Evolutionary conservation across 805 yeast genomes (phyloP).

Genomic region (Hemisphaericaspora nanyangensis): DNA sequence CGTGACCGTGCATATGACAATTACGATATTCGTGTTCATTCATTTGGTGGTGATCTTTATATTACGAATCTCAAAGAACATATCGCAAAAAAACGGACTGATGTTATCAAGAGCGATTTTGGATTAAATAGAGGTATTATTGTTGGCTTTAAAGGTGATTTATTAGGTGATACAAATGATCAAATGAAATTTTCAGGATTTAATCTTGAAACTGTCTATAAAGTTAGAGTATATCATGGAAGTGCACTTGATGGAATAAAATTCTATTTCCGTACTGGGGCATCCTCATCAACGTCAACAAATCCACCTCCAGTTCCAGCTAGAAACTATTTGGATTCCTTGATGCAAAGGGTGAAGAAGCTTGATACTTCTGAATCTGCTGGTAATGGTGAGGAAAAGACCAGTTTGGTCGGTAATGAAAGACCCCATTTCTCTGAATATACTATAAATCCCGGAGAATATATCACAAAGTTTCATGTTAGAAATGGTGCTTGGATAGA

Average conservation of each 20-base stretch:
- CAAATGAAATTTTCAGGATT: conserved; percentile 25
- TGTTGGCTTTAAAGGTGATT: conserved; percentile 35
- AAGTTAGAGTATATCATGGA: conserved; percentile 69
- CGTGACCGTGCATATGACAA: conserved; percentile 21
- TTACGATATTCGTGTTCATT: conserved; percentile 50
- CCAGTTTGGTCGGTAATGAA: conserved; percentile 47
- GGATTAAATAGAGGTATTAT: conserved; percentile 39
- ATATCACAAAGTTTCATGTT: conserved; percentile 54
- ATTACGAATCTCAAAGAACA: conserved; percentile 46
- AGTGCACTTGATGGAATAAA: conserved; percentile 79
- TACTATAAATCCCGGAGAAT: conserved; percentile 53
- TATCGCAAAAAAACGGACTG: conserved; percentile 6
- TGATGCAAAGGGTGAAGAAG: neutral
- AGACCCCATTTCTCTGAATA: conserved; percentile 54
- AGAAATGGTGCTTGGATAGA: conserved; percentile 89
- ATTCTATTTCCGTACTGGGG: conserved; percentile 29
- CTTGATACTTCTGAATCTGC: neutral
- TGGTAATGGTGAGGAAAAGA: conserved; percentile 3
- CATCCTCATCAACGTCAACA: neutral
- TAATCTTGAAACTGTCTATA: conserved; percentile 37
- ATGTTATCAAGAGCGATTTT: conserved; percentile 32
- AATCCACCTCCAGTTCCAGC: conserved; percentile 43
- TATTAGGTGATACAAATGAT: conserved; percentile 25
- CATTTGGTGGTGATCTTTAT: conserved; percentile 59
- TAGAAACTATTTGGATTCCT: conserved; percentile 34